A percentile compares a stretch with the other conserved stretches of the same genome.
phyloP scores from a whole-genome alignment of 2,329 filamentous ascomycete species.

The Eutypa lata region DNA sequence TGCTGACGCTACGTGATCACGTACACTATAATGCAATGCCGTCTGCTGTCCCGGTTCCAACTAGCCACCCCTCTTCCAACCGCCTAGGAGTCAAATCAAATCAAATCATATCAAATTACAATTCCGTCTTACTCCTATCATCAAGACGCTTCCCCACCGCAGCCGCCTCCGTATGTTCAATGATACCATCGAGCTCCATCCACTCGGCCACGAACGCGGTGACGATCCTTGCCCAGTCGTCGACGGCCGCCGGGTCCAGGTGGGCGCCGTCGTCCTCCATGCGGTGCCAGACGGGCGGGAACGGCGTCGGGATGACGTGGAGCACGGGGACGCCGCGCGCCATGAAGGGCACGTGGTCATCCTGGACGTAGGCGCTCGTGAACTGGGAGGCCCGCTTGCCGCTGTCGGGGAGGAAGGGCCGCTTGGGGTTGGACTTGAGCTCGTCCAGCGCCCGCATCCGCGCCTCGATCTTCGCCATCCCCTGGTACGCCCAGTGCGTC shows the following conservation, averaged over 20 bases:
- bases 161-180: constrained; percentile 11
- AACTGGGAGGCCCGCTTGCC: constrained; percentile 51
- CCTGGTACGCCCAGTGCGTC: constrained; percentile 90
- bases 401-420: constrained; percentile 63
- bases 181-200: constrained; percentile 66
- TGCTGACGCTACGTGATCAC: too few relatives aligned
- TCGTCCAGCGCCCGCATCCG: constrained; percentile 66
- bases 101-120: too few relatives aligned
- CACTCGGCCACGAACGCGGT: constrained; percentile 86
- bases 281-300: constrained; percentile 83
- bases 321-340: constrained; percentile 79
- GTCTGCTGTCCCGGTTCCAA: too few relatives aligned
- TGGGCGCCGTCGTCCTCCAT: constrained; percentile 81
- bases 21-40: too few relatives aligned
- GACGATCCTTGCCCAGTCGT: constrained; percentile 84
- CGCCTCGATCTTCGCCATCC: constrained; percentile 69
- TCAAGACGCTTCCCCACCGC: constrained; percentile 7
- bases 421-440: constrained; percentile 44
- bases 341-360: constrained; percentile 94
- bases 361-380: constrained; percentile 57
- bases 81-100: too few relatives aligned
- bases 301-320: constrained; percentile 82
- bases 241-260: constrained; percentile 72
- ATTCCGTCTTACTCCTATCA: too few relatives aligned
- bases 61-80: too few relatives aligned